phyloP scores from a whole-genome alignment of 352 stramenopile genomes.

The Phytophthora brassicae region DNA sequence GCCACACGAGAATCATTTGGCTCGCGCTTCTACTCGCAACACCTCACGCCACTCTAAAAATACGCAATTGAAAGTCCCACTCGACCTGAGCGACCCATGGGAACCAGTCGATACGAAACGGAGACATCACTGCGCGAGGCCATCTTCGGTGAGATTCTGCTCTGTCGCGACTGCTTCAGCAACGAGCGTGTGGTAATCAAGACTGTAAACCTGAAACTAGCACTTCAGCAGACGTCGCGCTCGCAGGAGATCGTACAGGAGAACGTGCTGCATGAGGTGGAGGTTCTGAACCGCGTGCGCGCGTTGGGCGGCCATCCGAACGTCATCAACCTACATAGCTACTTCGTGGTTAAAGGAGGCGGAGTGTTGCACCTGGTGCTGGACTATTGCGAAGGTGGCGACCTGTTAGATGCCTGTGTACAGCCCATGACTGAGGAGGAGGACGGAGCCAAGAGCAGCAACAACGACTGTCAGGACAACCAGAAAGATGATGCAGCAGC shows the following conservation, averaged over 20 bases:
- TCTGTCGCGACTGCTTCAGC: conserved; percentile 57
- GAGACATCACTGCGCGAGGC: conserved; percentile 46
- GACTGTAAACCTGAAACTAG: conserved; percentile 64
- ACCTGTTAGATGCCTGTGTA: conserved; percentile 68
- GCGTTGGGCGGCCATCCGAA: conserved; percentile 66
- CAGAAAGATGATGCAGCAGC: conserved; percentile 9
- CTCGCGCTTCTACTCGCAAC: conserved; percentile 4
- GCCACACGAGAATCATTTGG: conserved; percentile 10
- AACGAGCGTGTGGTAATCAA: conserved; percentile 67
- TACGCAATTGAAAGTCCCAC: neutral
- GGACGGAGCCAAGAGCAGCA: conserved; percentile 9
- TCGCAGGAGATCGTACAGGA: conserved; percentile 56
- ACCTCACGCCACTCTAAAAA: conserved; percentile 10
- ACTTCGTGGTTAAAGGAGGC: conserved; percentile 56
- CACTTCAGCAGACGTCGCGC: conserved; percentile 52
- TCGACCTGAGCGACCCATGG: conserved; percentile 11
- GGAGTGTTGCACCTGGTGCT: conserved; percentile 66
- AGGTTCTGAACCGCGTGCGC: conserved; percentile 59
- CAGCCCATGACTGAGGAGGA: conserved; percentile 2
- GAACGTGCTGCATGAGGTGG: conserved; percentile 69
- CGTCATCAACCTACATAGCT: conserved; percentile 67
- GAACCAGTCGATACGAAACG: conserved; percentile 44
- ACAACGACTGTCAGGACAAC: neutral
- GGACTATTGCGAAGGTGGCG: conserved; percentile 77
- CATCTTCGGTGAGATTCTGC: conserved; percentile 76